These are phyloP conservation scores for Saksenaea oblongispora DNA, from an alignment of 371 early-diverging fungal species.

Conservation along the genomic window DNA sequence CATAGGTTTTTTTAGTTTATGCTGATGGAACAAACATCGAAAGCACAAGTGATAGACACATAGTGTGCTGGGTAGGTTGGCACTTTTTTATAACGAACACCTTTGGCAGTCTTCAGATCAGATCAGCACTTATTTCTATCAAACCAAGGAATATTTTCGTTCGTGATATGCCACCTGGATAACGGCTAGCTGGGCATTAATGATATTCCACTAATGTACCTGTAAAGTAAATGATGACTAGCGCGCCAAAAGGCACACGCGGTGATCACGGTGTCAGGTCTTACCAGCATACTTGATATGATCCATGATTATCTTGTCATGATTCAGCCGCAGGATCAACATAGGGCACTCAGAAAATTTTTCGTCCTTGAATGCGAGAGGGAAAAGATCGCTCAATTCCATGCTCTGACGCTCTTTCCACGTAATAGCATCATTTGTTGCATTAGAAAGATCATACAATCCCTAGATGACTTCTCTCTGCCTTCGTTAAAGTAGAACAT, in stretches of 20 bases:
- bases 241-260: background rate
- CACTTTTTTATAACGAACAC: background rate
- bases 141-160: background rate
- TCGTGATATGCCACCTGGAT: too few species aligned
- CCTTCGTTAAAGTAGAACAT: background rate
- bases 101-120: too few species aligned
- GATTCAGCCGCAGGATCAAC: background rate
- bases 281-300: background rate
- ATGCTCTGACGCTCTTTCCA: background rate
- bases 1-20: background rate
- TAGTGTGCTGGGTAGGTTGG: background rate
- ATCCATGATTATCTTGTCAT: too few species aligned
- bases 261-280: background rate
- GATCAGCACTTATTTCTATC: background rate
- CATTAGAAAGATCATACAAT: background rate
- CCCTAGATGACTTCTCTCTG: background rate
- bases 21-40: background rate
- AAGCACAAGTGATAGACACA: background rate
- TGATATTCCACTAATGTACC: too few species aligned
- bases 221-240: background rate
- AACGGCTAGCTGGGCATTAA: too few species aligned
- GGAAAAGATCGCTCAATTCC: background rate
- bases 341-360: background rate
- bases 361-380: background rate
- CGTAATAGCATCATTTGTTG: constrained; percentile 2